These are phyloP conservation scores for Stephania yunnanensis DNA, from an alignment of 164 flowering plant genomes.

Conservation along the genomic window DNA sequence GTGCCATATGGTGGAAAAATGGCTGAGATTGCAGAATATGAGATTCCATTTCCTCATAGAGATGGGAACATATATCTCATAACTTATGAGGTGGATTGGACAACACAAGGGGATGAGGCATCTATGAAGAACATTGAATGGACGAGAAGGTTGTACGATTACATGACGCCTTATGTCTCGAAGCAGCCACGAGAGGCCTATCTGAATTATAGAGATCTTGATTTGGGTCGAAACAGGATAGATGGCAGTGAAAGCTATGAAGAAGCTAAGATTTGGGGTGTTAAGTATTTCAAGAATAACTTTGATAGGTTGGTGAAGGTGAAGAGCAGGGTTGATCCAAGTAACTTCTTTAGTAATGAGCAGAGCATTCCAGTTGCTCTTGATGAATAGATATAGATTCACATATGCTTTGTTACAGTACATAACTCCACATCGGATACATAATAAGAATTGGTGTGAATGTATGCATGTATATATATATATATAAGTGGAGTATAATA, in stretches of 20 bases:
- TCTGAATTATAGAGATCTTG: conserved; percentile 10
- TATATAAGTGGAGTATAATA: too few species aligned
- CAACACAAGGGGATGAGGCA: not conserved
- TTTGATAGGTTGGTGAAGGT: conserved; percentile 31
- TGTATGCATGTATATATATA: too few species aligned
- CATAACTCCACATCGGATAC: too few species aligned
- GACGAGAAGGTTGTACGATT: not conserved
- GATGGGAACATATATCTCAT: conserved; percentile 1
- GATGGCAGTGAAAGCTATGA: conserved; percentile 13
- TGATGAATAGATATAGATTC: not conserved
- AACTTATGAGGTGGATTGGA: not conserved
- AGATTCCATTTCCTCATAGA: conserved; percentile 1
- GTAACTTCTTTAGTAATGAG: conserved; percentile 28
- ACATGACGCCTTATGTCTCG: conserved; percentile 4
- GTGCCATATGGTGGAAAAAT: not conserved
- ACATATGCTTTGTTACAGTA: too few species aligned
- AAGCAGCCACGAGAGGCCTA: not conserved
- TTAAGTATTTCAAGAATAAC: conserved; percentile 25
- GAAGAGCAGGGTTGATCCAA: conserved; percentile 34
- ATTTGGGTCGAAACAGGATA: conserved; percentile 1
- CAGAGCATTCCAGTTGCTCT: conserved; percentile 8
- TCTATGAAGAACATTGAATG: not conserved
- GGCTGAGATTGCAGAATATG: not conserved
- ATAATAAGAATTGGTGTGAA: too few species aligned
- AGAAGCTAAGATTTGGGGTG: conserved; percentile 16